Evolutionary conservation across 768 basidiomycete species (phyloP), one percentile per base, ranked within the genome.

Genomic region (Mycena capillaripes): DNA sequence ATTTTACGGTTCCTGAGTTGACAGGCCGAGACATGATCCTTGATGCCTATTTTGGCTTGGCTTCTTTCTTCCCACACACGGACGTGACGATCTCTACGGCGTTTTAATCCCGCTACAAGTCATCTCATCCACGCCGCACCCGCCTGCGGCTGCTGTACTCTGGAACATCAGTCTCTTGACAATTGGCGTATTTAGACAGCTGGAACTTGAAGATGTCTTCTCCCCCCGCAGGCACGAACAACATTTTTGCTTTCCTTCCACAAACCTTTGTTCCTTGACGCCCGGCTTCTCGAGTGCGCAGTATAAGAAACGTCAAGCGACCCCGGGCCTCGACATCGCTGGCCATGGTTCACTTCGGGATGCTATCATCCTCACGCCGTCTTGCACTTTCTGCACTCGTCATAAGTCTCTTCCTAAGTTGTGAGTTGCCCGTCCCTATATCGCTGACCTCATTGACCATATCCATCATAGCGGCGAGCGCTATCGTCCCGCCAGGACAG

Each of bases 401-500:
- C 29, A 30, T 32, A 55, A 55, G 53, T 55, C 53, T 55, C 53
- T 7, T 55, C 30, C 14, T 32, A 17, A 55, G 53, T 32, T 30
- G 53, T 55, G 53, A 32, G 53, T 21, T 55, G 53, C 17, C 42
- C 53, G 30, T 55, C 16, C 23, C 29, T 55, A 55, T 55, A 21
- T 55, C 53, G 29, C 9, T 17, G 53, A 55, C 30, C 53, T 55
- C 21, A 55, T 55, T 55, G 53, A 55, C 53, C 10, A 55, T 21
- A 55, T 21, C n/a, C 53, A 30, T 55, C 53, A n/a, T 75, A 72
- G 74, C 75, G 48, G 75, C 76, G 14, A 76, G 61, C 27, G 76
- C 76, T 1, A 65, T 79, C 38, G 75, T 80, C 3, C 79, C 78
- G 19, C 80, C 80, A 21, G 79, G 73, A 29, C 71, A 70, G 17